Percentiles rank a stretch among this genome's conserved stretches.
These are phyloP conservation scores for Geranium rotundifolium DNA, from an alignment of 345 rosid genomes.

Conservation along the genomic window DNA sequence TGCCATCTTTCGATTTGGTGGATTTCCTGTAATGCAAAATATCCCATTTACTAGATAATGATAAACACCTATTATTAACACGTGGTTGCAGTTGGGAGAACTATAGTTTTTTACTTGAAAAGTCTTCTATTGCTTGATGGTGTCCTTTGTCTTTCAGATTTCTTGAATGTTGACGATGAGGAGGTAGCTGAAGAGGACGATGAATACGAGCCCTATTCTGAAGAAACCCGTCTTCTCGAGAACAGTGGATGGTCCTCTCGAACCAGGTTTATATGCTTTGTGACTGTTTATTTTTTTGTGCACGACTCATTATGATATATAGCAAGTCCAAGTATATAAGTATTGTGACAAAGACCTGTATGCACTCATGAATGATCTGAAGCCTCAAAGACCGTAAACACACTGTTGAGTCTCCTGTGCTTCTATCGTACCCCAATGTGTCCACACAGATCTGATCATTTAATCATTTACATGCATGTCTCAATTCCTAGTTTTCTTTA, in stretches of 20 bases:
- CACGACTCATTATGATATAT: not conserved
- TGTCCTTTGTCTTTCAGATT: conserved; percentile 33
- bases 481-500: not conserved
- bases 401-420: too few species aligned
- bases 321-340: not conserved
- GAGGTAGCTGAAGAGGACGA: conserved; percentile 62
- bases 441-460: too few species aligned
- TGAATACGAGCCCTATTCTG: conserved; percentile 35
- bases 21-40: too few species aligned
- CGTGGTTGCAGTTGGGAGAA: too few species aligned
- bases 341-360: too few species aligned
- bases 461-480: not conserved
- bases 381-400: too few species aligned
- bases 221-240: conserved; percentile 58
- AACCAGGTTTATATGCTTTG: conserved; percentile 51
- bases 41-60: not conserved
- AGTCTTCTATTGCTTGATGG: not conserved
- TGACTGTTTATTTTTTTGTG: not conserved
- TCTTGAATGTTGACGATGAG: conserved; percentile 85
- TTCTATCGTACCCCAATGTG: too few species aligned
- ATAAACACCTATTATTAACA: not conserved
- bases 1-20: not conserved
- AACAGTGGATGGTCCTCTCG: conserved; percentile 99
- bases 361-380: too few species aligned
- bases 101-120: not conserved